Conservation (phyloP, 352 stramenopile genomes). For the Pythium utonaiense region DNA sequence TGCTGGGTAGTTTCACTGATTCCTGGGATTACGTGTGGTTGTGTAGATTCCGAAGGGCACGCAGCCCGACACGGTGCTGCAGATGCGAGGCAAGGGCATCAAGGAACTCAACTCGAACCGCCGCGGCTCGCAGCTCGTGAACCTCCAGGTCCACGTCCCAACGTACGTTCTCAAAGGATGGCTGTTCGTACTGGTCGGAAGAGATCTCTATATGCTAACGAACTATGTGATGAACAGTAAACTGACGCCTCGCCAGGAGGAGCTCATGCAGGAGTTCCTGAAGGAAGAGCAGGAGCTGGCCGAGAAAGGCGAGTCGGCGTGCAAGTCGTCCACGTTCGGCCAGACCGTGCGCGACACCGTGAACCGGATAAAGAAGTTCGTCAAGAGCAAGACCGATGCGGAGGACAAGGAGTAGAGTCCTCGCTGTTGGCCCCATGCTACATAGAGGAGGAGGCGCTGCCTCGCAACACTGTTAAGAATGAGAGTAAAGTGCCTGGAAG, state of each 20-base stretch:
- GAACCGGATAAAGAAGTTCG: slow-evolving; percentile 87
- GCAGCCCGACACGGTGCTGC: slow-evolving; percentile 94
- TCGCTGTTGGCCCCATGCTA: neutral
- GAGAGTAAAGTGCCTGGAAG: neutral
- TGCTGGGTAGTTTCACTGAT: neutral
- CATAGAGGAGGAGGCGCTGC: neutral
- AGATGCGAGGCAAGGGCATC: slow-evolving; percentile 97
- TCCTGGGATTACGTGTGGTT: neutral
- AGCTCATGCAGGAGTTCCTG: slow-evolving; percentile 95
- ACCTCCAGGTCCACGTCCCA: slow-evolving; percentile 95
- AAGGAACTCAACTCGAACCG: slow-evolving; percentile 91
- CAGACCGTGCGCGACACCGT: slow-evolving; percentile 79
- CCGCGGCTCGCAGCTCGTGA: slow-evolving; percentile 95
- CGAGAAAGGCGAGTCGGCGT: slow-evolving; percentile 65
- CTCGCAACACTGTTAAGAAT: neutral
- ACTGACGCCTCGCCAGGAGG: slow-evolving; percentile 92
- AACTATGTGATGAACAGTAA: slow-evolving; percentile 33
- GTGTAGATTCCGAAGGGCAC: slow-evolving; percentile 88
- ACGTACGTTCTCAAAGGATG: too few species aligned
- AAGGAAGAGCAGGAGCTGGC: slow-evolving; percentile 78
- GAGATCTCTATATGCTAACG: too few species aligned
- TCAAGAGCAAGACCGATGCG: slow-evolving; percentile 54
- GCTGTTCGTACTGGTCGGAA: too few species aligned
- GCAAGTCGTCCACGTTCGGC: slow-evolving; percentile 82
- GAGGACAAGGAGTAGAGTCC: slow-evolving; percentile 4